A percentile compares a stretch with the other conserved stretches of the same genome.
These are phyloP conservation scores for Aeminium ludgeri DNA, from an alignment of 495 filamentous ascomycete genomes.

Conservation along the genomic window DNA sequence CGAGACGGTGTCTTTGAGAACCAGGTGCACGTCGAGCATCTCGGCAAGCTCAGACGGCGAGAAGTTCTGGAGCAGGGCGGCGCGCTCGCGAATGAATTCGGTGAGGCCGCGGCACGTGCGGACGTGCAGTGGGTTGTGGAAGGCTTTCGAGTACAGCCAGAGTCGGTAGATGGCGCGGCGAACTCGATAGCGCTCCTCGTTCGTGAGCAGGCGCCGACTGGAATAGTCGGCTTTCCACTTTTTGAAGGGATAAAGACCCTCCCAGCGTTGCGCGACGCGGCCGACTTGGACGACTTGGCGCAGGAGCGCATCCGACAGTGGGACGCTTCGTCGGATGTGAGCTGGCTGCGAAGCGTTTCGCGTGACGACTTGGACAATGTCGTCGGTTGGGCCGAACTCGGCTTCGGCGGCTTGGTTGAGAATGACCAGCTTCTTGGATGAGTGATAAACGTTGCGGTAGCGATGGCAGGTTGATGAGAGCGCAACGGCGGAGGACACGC, in stretches of 20 bases:
- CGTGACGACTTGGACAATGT: slow-evolving; percentile 43
- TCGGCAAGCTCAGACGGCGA: slow-evolving; percentile 36
- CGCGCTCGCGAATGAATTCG: slow-evolving; percentile 31
- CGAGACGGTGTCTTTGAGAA: slow-evolving; percentile 36
- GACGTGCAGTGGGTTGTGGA: slow-evolving; percentile 33
- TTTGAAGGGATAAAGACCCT: slow-evolving; percentile 48
- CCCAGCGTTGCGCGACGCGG: slow-evolving; percentile 43
- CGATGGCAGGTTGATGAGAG: slow-evolving; percentile 38
- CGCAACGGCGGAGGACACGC: slow-evolving; percentile 36
- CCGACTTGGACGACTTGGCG: slow-evolving; percentile 42
- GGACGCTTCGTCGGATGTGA: slow-evolving; percentile 32
- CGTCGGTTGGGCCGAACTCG: slow-evolving; percentile 44
- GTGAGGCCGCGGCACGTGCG: slow-evolving; percentile 32
- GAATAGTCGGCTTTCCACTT: slow-evolving; percentile 46
- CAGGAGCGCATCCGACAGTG: slow-evolving; percentile 38
- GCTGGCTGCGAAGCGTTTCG: slow-evolving; percentile 40
- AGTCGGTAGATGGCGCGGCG: slow-evolving; percentile 51
- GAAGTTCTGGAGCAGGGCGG: slow-evolving; percentile 41
- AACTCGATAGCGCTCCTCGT: slow-evolving; percentile 39
- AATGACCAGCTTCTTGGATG: slow-evolving; percentile 36
- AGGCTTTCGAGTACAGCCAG: slow-evolving; percentile 47
- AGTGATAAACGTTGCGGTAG: slow-evolving; percentile 36
- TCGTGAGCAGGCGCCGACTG: slow-evolving; percentile 43
- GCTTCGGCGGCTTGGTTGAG: slow-evolving; percentile 35
- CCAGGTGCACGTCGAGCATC: slow-evolving; percentile 34